A percentile compares a stretch with the other conserved stretches of the same genome.
Conservation (phyloP, 2,329 filamentous ascomycete genomes). For the Calycina herbarum region DNA sequence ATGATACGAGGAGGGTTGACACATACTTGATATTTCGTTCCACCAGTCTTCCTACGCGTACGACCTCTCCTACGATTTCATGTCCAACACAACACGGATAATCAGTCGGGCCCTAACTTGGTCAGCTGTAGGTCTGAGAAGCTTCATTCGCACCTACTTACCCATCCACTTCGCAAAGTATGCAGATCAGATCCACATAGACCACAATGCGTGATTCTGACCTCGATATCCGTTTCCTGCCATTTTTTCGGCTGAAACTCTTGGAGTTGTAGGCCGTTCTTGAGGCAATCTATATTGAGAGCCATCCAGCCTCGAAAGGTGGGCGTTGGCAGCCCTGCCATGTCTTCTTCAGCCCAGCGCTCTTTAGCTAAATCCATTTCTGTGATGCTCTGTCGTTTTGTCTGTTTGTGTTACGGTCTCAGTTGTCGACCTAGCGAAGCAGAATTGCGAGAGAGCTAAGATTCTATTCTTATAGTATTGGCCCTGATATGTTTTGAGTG, state of each 20-base stretch:
- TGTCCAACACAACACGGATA: slow-evolving; percentile 1
- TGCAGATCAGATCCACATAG: slow-evolving; percentile 45
- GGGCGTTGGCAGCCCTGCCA: neutral
- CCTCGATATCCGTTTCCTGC: slow-evolving; percentile 52
- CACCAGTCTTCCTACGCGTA: neutral
- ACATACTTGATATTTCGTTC: neutral
- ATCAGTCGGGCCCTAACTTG: neutral
- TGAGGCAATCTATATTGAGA: neutral
- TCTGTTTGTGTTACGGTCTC: neutral
- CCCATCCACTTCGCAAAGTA: slow-evolving; percentile 15
- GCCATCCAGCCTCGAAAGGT: neutral
- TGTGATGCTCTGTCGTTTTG: neutral
- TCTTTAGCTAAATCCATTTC: neutral
- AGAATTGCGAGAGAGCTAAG: too few relatives aligned
- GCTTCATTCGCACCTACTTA: neutral
- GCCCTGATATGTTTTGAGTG: too few relatives aligned
- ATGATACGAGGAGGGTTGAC: neutral
- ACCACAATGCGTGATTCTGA: slow-evolving; percentile 51
- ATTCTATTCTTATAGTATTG: too few relatives aligned
- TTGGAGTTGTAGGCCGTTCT: neutral
- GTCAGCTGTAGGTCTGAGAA: too few relatives aligned
- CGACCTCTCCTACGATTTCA: neutral
- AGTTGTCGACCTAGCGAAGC: neutral
- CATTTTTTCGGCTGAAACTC: slow-evolving; percentile 44
- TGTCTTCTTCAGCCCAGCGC: neutral